phyloP scores from a whole-genome alignment of 2,329 filamentous ascomycete species.

The Fusarium zealandicum region DNA sequence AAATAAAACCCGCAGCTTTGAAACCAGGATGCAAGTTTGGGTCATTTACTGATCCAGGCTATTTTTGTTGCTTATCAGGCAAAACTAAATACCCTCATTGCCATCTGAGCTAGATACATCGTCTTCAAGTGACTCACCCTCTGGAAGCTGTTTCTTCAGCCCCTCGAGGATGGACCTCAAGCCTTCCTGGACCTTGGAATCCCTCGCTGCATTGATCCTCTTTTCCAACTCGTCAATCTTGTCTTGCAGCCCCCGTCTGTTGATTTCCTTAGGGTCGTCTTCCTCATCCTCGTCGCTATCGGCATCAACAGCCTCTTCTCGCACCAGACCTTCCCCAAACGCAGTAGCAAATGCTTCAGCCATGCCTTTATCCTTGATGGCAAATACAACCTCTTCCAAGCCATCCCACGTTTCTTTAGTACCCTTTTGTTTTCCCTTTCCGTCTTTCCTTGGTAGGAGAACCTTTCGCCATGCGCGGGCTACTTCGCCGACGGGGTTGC shows the following conservation, averaged over 20 bases:
- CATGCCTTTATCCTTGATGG: conserved; percentile 60
- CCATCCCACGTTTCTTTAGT: conserved; percentile 31
- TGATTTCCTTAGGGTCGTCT: conserved; percentile 4
- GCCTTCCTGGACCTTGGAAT: conserved; percentile 21
- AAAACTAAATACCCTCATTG: background rate
- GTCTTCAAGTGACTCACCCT: background rate
- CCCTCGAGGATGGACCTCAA: conserved; percentile 17
- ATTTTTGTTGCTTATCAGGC: no score
- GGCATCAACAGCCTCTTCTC: background rate
- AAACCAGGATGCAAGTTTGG: no score
- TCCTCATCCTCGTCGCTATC: background rate
- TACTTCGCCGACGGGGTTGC: conserved; percentile 66
- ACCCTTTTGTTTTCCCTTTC: conserved; percentile 22
- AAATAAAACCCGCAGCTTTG: no score
- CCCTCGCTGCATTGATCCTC: conserved; percentile 13
- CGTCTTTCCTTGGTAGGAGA: conserved; percentile 30
- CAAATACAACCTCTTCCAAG: conserved; percentile 61
- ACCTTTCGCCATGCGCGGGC: conserved; percentile 59
- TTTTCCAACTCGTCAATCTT: conserved; percentile 33
- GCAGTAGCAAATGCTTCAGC: conserved; percentile 58
- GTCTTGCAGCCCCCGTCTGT: conserved; percentile 10
- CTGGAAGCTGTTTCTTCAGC: conserved; percentile 16
- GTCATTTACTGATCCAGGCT: no score
- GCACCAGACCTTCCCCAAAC: conserved; percentile 50
- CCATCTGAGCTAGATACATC: background rate